Percentiles rank a stretch among this genome's conserved stretches.
Conservation (phyloP, 768 basidiomycete genomes). For the Lactarius deliciosus region DNA sequence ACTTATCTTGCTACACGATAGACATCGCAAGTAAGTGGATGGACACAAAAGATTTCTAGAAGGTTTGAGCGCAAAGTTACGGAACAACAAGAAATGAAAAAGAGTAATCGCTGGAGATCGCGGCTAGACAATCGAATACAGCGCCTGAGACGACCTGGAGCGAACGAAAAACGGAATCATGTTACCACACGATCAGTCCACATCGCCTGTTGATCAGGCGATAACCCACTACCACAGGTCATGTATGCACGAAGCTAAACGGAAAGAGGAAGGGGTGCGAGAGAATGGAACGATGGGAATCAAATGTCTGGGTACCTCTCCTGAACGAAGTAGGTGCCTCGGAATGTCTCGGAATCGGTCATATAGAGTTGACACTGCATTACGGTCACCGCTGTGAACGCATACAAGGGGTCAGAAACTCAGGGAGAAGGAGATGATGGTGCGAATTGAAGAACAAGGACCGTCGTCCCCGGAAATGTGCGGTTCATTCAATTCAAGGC, state of each 20-base stretch:
- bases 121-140: background rate
- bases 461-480: background rate
- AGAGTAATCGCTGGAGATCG: background rate
- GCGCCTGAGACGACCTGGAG: background rate
- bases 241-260: background rate
- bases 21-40: slow-evolving; percentile 12
- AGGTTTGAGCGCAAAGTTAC: background rate
- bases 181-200: background rate
- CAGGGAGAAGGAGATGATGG: slow-evolving; percentile 8
- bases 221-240: slow-evolving; percentile 11
- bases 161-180: background rate
- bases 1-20: slow-evolving; percentile 15
- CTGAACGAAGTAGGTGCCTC: background rate
- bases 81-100: background rate
- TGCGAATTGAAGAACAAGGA: slow-evolving; percentile 11
- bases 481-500: background rate
- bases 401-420: background rate
- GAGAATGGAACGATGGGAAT: background rate
- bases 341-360: background rate
- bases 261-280: background rate
- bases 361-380: background rate
- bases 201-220: background rate
- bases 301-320: background rate
- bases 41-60: background rate
- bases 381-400: background rate